These are phyloP conservation scores for Ustilago xerochloae DNA, from an alignment of 1,284 basidiomycete species.

Conservation along the genomic window DNA sequence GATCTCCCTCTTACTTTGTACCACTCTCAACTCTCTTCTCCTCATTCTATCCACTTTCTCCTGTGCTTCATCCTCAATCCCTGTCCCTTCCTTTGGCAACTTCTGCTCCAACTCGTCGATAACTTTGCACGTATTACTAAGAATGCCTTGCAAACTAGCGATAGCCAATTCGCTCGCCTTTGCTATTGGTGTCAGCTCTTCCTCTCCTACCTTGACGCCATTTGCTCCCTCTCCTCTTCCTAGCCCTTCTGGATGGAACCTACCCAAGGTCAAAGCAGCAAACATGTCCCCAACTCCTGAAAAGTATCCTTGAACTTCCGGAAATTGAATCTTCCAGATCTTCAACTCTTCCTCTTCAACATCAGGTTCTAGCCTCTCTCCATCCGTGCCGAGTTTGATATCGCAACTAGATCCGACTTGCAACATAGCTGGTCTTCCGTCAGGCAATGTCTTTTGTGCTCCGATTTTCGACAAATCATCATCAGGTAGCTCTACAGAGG, in stretches of 20 bases:
- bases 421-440: constrained; percentile 56
- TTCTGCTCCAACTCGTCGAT: constrained; percentile 37
- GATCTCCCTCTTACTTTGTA: constrained; percentile 61
- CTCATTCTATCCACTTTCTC: constrained; percentile 59
- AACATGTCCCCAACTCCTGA: constrained; percentile 97
- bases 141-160: constrained; percentile 84
- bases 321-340: constrained; percentile 78
- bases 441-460: constrained; percentile 24
- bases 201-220: constrained; percentile 41
- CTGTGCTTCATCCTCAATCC: constrained; percentile 42
- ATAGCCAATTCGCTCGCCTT: constrained; percentile 74
- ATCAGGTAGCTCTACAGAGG: constrained; percentile 75
- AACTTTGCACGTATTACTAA: constrained; percentile 68
- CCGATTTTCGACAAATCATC: constrained; percentile 52
- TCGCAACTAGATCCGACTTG: constrained; percentile 67
- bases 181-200: constrained; percentile 73
- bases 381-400: constrained; percentile 26
- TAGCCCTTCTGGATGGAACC: constrained; percentile 72
- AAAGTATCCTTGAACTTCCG: constrained; percentile 89
- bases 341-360: constrained; percentile 6
- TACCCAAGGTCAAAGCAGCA: constrained; percentile 87
- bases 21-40: constrained; percentile 59
- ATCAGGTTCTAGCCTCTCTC: constrained; percentile 14
- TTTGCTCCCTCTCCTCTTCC: constrained; percentile 7
- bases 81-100: background rate